A percentile compares a stretch with the other conserved stretches of the same genome.
phyloP scores from a whole-genome alignment of 2,329 filamentous ascomycete genomes.

The Beauveria scarabaeidicola region DNA sequence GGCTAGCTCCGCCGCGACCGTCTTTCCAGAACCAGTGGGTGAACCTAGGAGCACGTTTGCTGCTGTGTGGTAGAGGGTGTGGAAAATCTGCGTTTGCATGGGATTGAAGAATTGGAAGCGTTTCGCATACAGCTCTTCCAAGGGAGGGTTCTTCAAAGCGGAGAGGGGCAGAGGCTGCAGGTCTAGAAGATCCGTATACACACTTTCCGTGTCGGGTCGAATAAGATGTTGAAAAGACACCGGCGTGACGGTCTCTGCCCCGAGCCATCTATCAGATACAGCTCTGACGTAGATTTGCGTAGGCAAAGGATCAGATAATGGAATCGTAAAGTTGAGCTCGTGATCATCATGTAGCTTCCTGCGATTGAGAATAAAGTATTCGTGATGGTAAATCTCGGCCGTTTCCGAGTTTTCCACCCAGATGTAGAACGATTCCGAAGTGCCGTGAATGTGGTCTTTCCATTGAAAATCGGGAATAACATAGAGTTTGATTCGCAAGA shows the following conservation, averaged over 20 bases:
- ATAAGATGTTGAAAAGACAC: slow-evolving; percentile 98
- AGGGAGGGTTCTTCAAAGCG: slow-evolving; percentile 74
- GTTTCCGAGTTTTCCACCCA: slow-evolving; percentile 99
- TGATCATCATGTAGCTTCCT: slow-evolving; percentile 93
- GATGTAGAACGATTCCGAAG: slow-evolving; percentile 93
- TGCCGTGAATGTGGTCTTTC: slow-evolving; percentile 91
- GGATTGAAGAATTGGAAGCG: slow-evolving; percentile 97
- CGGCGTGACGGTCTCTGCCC: slow-evolving; percentile 88
- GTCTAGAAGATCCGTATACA: slow-evolving; percentile 90
- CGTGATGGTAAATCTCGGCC: slow-evolving; percentile 94
- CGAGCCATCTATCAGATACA: slow-evolving; percentile 92
- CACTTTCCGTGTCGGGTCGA: slow-evolving; percentile 90
- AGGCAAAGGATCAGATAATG: slow-evolving; percentile 83
- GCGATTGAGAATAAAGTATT: slow-evolving; percentile 87
- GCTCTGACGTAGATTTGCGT: slow-evolving; percentile 94
- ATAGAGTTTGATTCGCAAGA: slow-evolving; percentile 80
- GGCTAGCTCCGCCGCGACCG: slow-evolving; percentile 86
- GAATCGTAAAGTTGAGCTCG: slow-evolving; percentile 96
- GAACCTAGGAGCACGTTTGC: slow-evolving; percentile 92
- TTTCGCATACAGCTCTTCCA: slow-evolving; percentile 83
- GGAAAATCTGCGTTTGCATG: slow-evolving; percentile 99
- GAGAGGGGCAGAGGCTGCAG: slow-evolving; percentile 81
- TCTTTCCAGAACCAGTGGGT: slow-evolving; percentile 95
- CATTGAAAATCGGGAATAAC: slow-evolving; percentile 86
- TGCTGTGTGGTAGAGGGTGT: slow-evolving; percentile 85